Evolutionary conservation across 176 grass and related monocot genomes (phyloP), one percentile per base, ranked within the genome.

Genomic region (Oryza glumipatula): DNA sequence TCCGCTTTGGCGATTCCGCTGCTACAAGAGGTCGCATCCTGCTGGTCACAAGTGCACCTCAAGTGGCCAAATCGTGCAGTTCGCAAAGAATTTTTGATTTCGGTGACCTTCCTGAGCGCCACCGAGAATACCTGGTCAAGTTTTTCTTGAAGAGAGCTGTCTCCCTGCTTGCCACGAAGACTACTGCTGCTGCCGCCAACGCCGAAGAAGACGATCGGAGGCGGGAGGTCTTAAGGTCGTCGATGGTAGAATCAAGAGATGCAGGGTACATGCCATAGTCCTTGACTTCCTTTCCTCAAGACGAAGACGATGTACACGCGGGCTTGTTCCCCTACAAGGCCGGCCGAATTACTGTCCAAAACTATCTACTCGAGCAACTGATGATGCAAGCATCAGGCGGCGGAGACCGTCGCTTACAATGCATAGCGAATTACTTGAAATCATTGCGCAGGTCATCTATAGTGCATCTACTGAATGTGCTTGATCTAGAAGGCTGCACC

Each of bases 401-500:
- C 12, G 4, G 3, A 16, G 15, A 58, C 4, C 15, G 5, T 60
- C 54, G 15, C 54, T 60, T 21, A 17, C 2, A 15, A 2, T 4
- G 5, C 36, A 39, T 39, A 39, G 36, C 5, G 54, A 24, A 24
- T 24, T 24, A 24, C 24, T 24, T 24, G 24, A 24, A 45, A 45
- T 19, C 64, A 8, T 6, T 39, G 9, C 4, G 13, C n/a, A 1
- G 1, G 24, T 21, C 64, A 2, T n/a, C n/a, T 64, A 3, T 36
- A 56, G 5, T 39, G 23, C 3, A 45, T 36, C 36, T 30, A 3
- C 68, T 81, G 33, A 69, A 17, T 9, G n/a, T 81, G 65, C 78
- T 81, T 3, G 78, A 81, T 81, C 68, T 81, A 24, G 78, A 65
- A 67, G 78, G 63, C 47, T 81, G 78, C 36, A 70, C 24, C 33